phyloP scores from a whole-genome alignment of 2,329 filamentous ascomycete genomes.

The Colletotrichum sp. region DNA sequence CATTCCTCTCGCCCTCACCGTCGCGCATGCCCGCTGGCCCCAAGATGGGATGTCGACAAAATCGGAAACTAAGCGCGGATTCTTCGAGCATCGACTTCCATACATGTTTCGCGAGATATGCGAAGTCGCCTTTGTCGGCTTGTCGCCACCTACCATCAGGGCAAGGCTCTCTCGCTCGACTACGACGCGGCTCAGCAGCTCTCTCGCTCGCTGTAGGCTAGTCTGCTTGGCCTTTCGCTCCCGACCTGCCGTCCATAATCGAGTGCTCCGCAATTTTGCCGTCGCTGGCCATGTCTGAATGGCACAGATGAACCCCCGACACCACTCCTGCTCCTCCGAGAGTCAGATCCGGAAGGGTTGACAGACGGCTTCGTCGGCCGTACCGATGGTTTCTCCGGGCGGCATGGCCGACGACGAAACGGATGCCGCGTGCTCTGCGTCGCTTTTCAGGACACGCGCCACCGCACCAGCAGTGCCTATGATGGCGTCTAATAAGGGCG shows the following conservation, averaged over 20 bases:
- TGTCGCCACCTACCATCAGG: neutral
- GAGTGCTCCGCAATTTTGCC: neutral
- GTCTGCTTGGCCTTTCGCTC: neutral
- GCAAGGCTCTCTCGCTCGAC: neutral
- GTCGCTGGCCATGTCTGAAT: neutral
- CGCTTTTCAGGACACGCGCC: neutral
- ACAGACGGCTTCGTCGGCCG: neutral
- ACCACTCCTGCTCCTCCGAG: neutral
- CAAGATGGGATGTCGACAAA: neutral
- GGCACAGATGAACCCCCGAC: neutral
- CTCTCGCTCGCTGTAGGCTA: neutral
- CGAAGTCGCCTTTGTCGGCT: neutral
- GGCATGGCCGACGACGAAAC: neutral
- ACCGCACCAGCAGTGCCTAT: neutral
- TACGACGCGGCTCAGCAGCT: neutral
- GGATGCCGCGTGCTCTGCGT: neutral
- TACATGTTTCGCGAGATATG: neutral
- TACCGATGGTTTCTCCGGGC: neutral
- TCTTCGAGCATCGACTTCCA: neutral
- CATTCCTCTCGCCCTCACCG: neutral
- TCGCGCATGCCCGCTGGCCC: neutral
- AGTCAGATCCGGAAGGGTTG: neutral
- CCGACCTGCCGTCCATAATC: neutral
- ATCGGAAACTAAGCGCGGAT: neutral
- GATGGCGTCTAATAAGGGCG: neutral